Percentiles rank a stretch among this genome's conserved stretches.
These are phyloP conservation scores for Phytopythium vexans DNA, from an alignment of 352 stramenopile genomes.

Conservation along the genomic window DNA sequence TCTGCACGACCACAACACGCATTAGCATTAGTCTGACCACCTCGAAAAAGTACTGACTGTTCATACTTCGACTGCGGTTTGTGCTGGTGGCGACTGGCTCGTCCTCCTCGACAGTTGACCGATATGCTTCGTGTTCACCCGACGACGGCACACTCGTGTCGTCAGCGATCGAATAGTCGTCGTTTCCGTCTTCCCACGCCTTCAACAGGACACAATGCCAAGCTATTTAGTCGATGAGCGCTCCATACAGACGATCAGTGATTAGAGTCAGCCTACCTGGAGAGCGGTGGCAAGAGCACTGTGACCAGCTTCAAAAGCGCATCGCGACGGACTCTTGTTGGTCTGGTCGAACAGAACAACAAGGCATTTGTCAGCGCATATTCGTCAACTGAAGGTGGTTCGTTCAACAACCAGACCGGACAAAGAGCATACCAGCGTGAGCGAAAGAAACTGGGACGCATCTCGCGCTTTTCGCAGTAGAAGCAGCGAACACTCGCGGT, in stretches of 20 bases:
- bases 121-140: conserved; percentile 8
- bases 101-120: conserved; percentile 36
- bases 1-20: conserved; percentile 26
- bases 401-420: neutral
- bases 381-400: too few species aligned
- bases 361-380: too few species aligned
- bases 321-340: conserved; percentile 84
- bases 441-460: conserved; percentile 62
- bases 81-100: conserved; percentile 23
- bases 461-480: conserved; percentile 70
- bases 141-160: conserved; percentile 24
- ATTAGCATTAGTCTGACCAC: conserved; percentile 1
- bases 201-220: conserved; percentile 8
- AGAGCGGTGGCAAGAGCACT: conserved; percentile 73
- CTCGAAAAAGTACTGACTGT: neutral
- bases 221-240: neutral
- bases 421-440: conserved; percentile 49
- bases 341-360: conserved; percentile 32
- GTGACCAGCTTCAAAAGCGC: conserved; percentile 83
- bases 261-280: conserved; percentile 23
- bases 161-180: conserved; percentile 81
- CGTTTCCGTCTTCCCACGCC: conserved; percentile 86
- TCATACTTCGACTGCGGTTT: conserved; percentile 48
- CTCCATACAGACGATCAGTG: neutral
- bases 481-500: conserved; percentile 83